Evolutionary conservation across 2,329 filamentous ascomycete species (phyloP), one percentile per base, ranked within the genome.

Genomic region (Exophiala phaeomuriformis): DNA sequence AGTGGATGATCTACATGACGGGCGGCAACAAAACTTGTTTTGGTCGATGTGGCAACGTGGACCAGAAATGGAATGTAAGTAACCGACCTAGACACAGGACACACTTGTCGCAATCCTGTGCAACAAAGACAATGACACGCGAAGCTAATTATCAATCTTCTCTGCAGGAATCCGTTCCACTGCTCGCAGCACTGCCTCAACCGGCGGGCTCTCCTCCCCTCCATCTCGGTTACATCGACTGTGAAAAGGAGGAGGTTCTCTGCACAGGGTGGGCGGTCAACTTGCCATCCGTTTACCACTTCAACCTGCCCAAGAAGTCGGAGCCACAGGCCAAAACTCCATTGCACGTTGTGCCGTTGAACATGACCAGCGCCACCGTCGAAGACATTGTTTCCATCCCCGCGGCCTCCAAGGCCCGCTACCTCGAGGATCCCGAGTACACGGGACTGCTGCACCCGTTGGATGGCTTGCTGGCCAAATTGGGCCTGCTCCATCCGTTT

Each of bases 11-110:
- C 49, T 83, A 75, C 65, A 67, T 82, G 42, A 83, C 80, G 3
- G 82, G 82, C 55, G 81, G 80, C 42, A 84, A 85, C 71, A 78
- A 77, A 67, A 82, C 79, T 36, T 85, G 82, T 71, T 82, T 76
- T 62, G 81, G 81, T 58, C 68, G 75, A 57, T 85, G 82, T 67
- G 73, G 64, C 31, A 71, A 69, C 42, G 73, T 77, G 8, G 77
- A 82, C 49, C 73, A 73, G 63, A 77, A 77, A 4, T 77, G 72
- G 67, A 73, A 75, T 59, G 73, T 75, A 66, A 64, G 71, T 10
- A 28, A 8, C 52, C n/a, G 5, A 7, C 27, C 6, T 19, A 9
- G 27, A 35, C n/a, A 27, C 27, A 52, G 12, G 19, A 19, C 19
- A 19, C 19, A 19, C 19, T 19, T 19, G 19, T 19, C 19, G 19